Conservation (phyloP, 1,139 yeast genomes). For the Pichia sp. region DNA sequence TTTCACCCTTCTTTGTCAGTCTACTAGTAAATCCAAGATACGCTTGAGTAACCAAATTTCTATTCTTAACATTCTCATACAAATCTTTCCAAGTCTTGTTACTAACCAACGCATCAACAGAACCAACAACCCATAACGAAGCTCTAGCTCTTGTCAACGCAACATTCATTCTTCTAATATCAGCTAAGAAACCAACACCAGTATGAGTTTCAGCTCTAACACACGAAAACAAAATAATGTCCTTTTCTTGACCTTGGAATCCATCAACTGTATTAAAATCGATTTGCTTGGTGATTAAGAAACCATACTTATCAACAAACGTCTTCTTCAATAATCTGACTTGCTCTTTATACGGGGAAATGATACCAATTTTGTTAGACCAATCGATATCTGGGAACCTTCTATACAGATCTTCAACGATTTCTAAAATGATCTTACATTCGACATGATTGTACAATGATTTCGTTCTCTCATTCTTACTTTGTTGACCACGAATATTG, state of each 20-base stretch:
- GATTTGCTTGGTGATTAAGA: conserved; percentile 57
- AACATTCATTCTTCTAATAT: conserved; percentile 92
- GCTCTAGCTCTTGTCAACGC: conserved; percentile 93
- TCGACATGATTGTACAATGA: conserved; percentile 73
- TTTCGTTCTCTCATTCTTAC: conserved; percentile 57
- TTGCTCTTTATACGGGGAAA: conserved; percentile 95
- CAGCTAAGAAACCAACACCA: conserved; percentile 87
- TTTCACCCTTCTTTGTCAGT: not conserved
- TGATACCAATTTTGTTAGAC: conserved; percentile 78
- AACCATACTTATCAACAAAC: conserved; percentile 63
- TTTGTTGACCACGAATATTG: conserved; percentile 65
- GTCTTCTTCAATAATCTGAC: conserved; percentile 54
- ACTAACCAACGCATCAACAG: conserved; percentile 56
- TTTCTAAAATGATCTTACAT: conserved; percentile 67
- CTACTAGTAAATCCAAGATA: conserved; percentile 26
- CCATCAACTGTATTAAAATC: conserved; percentile 98
- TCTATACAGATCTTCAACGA: conserved; percentile 55
- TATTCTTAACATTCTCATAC: conserved; percentile 56
- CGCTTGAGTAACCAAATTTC: conserved; percentile 35
- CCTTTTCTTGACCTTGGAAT: conserved; percentile 98
- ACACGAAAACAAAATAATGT: conserved; percentile 89
- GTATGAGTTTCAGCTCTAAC: conserved; percentile 64
- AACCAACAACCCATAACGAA: conserved; percentile 91
- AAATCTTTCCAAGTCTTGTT: conserved; percentile 72
- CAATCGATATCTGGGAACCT: conserved; percentile 53